Evolutionary conservation across 305 asterid species (phyloP).

Genomic region (Solanum hybrid): DNA sequence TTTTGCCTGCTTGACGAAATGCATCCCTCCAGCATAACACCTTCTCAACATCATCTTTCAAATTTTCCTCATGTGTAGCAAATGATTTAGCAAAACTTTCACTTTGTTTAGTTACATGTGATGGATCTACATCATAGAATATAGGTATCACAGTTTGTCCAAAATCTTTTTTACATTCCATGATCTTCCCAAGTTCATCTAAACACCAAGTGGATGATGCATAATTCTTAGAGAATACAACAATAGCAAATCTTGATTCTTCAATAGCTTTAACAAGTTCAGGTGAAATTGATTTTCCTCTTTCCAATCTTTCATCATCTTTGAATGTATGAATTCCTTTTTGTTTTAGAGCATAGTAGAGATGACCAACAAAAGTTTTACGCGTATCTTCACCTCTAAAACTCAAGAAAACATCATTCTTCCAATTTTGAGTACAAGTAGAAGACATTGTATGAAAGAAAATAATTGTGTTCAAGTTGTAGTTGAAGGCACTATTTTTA

Average conservation of each 20-base stretch:
- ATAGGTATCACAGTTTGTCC: conserved; percentile 7
- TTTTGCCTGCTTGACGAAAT: conserved; percentile 1
- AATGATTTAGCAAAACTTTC: not conserved
- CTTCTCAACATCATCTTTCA: not conserved
- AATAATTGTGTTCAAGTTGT: not conserved
- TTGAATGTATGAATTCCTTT: conserved; percentile 12
- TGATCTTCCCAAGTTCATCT: conserved; percentile 1
- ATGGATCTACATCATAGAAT: conserved; percentile 15
- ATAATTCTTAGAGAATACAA: conserved; percentile 14
- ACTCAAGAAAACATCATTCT: conserved; percentile 6
- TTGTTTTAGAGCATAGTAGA: not conserved
- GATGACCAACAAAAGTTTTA: conserved; percentile 9
- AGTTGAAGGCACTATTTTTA: not conserved
- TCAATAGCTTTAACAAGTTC: conserved; percentile 9
- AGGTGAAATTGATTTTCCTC: conserved; percentile 6
- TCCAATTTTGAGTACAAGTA: not conserved
- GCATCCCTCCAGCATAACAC: conserved; percentile 12
- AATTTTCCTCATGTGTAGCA: not conserved
- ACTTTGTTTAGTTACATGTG: conserved; percentile 12
- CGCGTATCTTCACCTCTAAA: conserved; percentile 17
- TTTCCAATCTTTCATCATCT: conserved; percentile 8
- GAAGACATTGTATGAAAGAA: not conserved
- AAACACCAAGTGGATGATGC: conserved; percentile 16
- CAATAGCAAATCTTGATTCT: conserved; percentile 9
- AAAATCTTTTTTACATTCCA: not conserved